phyloP scores from a whole-genome alignment of 495 filamentous ascomycete species.

The Staphylotrichum tortipilum region DNA sequence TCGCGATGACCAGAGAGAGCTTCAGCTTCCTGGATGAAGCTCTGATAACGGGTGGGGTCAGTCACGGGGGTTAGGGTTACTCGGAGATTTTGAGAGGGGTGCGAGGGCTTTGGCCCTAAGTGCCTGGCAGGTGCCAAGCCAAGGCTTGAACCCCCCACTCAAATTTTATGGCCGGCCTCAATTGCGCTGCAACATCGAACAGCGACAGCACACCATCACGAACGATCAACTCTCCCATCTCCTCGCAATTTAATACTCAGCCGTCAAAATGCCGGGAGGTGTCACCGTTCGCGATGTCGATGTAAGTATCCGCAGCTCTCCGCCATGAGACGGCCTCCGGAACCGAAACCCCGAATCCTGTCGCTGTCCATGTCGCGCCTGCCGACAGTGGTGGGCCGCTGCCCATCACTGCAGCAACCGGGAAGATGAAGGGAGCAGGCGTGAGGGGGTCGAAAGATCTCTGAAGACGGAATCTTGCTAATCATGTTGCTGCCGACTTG shows the following conservation, averaged over 20 bases:
- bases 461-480: conserved; percentile 53
- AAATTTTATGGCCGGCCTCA: conserved; percentile 17
- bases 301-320: conserved; percentile 49
- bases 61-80: conserved; percentile 3
- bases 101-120: conserved; percentile 20
- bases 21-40: no score
- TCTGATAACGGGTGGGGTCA: no score
- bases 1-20: no score
- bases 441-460: conserved; percentile 52
- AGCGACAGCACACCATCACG: conserved; percentile 18
- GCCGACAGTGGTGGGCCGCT: conserved; percentile 21
- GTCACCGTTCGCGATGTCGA: conserved; percentile 85
- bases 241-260: conserved; percentile 23
- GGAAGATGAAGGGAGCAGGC: conserved; percentile 40
- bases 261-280: conserved; percentile 72
- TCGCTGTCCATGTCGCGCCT: conserved; percentile 20
- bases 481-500: conserved; percentile 39
- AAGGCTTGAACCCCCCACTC: conserved; percentile 15
- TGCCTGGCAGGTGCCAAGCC: conserved; percentile 4
- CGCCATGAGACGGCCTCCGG: conserved; percentile 17
- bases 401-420: conserved; percentile 19
- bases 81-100: no score
- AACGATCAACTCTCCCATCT: conserved; percentile 18
- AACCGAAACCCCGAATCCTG: conserved; percentile 22
- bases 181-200: conserved; percentile 4